phyloP scores from a whole-genome alignment of 345 rosid genomes.

The Microcos paniculata region DNA sequence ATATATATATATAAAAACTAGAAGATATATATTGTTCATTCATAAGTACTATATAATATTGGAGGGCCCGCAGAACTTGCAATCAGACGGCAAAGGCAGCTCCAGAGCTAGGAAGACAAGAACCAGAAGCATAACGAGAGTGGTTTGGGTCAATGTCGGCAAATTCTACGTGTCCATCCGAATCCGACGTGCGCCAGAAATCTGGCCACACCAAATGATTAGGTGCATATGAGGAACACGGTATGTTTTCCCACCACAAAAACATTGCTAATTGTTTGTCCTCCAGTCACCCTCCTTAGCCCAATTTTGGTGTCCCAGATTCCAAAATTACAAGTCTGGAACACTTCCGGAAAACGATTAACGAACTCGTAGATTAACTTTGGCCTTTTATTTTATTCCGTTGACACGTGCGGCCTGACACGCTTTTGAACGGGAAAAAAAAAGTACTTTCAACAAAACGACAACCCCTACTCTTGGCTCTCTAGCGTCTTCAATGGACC shows the following conservation, averaged over 20 bases:
- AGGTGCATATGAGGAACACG: conserved; percentile 1
- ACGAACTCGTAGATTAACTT: background rate
- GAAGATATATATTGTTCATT: too few relatives aligned
- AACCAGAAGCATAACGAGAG: background rate
- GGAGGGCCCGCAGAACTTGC: background rate
- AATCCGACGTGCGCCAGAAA: background rate
- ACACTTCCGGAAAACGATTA: background rate
- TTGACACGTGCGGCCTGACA: conserved; percentile 30
- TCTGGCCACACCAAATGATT: conserved; percentile 11
- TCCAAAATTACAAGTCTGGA: background rate
- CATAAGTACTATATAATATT: background rate
- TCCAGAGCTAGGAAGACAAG: background rate
- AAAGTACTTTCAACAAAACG: conserved; percentile 10
- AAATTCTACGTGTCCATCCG: background rate
- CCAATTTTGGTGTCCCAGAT: background rate
- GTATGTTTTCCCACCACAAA: background rate
- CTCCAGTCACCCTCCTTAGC: background rate
- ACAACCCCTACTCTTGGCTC: conserved; percentile 27
- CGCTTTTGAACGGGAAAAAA: conserved; percentile 11
- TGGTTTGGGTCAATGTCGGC: background rate
- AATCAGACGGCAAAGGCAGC: background rate
- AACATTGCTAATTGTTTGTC: background rate
- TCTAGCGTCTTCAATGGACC: background rate
- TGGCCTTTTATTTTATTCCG: background rate
- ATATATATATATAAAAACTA: background rate